Evolutionary conservation across 306 rosid species (phyloP).

Genomic region (Sophora flavescens): DNA sequence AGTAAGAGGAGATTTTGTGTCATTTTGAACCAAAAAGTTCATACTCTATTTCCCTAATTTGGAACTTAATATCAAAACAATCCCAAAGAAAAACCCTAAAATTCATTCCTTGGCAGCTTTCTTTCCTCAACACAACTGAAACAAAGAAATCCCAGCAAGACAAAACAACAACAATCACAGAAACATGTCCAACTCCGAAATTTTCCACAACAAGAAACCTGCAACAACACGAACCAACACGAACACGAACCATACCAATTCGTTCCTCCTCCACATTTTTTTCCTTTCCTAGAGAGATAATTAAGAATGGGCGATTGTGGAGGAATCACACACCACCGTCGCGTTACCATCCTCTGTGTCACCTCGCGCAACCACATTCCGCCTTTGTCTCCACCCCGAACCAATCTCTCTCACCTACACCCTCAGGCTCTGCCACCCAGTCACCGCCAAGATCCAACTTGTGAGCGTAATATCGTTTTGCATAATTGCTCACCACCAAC

Average conservation of each 20-base stretch:
- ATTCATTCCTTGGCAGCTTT: constrained; percentile 43
- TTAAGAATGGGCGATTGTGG: background rate
- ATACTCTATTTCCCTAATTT: constrained; percentile 45
- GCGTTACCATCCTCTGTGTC: too few species aligned
- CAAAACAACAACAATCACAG: constrained; percentile 36
- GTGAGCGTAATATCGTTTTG: too few species aligned
- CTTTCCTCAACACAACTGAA: constrained; percentile 38
- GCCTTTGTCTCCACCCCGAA: too few species aligned
- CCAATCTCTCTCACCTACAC: too few species aligned
- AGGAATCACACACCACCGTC: too few species aligned
- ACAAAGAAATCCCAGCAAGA: constrained; percentile 37
- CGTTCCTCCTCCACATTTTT: background rate
- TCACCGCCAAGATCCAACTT: too few species aligned
- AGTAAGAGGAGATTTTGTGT: too few species aligned
- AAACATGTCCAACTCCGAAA: constrained; percentile 45
- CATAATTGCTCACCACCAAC: too few species aligned
- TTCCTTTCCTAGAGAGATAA: constrained; percentile 33
- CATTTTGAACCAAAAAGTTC: constrained; percentile 48
- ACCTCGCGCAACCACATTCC: too few species aligned
- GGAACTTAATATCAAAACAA: constrained; percentile 43
- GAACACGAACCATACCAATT: constrained; percentile 1
- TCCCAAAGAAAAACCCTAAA: constrained; percentile 53
- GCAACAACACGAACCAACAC: constrained; percentile 26
- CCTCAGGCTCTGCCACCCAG: too few species aligned
- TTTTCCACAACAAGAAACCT: constrained; percentile 48